Conservation (phyloP, 2,329 filamentous ascomycete genomes). For the Nakataea oryzae region DNA sequence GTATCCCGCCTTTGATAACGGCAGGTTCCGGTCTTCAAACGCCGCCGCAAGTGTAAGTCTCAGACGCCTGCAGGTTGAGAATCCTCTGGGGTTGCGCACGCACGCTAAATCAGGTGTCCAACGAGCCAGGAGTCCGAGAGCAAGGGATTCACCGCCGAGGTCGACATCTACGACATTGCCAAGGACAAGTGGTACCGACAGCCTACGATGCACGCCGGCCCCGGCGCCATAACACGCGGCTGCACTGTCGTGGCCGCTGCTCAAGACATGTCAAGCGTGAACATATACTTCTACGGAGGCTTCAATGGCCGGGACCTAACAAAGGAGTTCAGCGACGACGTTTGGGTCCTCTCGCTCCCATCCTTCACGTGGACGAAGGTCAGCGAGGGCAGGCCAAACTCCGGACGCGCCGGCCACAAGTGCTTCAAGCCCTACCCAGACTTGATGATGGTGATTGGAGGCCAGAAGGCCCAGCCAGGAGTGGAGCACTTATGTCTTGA, state of each 20-base stretch:
- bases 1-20: conserved; percentile 37
- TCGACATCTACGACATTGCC: conserved; percentile 63
- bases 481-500: conserved; percentile 30
- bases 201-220: conserved; percentile 47
- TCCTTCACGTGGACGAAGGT: conserved; percentile 68
- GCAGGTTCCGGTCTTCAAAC: conserved; percentile 17
- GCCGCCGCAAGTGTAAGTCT: conserved; percentile 27
- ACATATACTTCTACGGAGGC: conserved; percentile 79
- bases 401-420: conserved; percentile 59
- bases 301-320: conserved; percentile 42
- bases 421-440: conserved; percentile 68
- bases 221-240: conserved; percentile 48
- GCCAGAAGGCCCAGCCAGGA: conserved; percentile 23
- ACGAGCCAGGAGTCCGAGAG: conserved; percentile 46
- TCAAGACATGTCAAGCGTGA: conserved; percentile 62
- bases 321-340: conserved; percentile 46
- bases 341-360: conserved; percentile 73
- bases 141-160: conserved; percentile 57
- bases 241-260: conserved; percentile 68
- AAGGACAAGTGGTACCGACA: conserved; percentile 59
- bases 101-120: neutral
- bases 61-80: neutral
- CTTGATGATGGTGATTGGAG: conserved; percentile 72
- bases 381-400: conserved; percentile 33
- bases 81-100: too few species aligned